phyloP scores from a whole-genome alignment of 2,329 filamentous ascomycete genomes.

The Fusarium xyrophilum region DNA sequence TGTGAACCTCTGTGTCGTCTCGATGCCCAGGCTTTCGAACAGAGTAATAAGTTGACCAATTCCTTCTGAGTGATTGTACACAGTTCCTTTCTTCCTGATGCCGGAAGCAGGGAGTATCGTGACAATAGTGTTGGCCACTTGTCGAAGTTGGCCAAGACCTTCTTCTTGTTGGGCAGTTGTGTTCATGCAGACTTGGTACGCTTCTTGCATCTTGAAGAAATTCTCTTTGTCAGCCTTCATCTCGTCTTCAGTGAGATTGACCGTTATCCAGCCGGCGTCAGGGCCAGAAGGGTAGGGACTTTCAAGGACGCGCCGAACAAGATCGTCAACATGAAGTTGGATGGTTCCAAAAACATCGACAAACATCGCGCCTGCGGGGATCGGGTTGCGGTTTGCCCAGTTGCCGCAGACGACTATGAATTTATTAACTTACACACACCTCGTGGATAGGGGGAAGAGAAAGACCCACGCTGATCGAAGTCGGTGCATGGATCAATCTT shows the following conservation, averaged over 20 bases:
- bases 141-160: constrained; percentile 63
- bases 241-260: constrained; percentile 41
- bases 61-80: not conserved
- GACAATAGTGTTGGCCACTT: constrained; percentile 53
- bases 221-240: constrained; percentile 62
- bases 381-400: not conserved
- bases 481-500: not conserved
- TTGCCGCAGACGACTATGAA: not conserved
- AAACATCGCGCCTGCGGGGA: not conserved
- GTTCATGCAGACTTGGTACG: constrained; percentile 71
- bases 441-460: accelerated
- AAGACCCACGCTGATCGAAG: not conserved
- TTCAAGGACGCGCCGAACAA: constrained; percentile 4
- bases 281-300: constrained; percentile 67
- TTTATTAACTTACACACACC: accelerated
- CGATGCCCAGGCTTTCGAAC: constrained; percentile 13
- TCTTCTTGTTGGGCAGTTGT: constrained; percentile 61
- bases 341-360: not conserved
- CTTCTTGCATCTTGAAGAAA: constrained; percentile 69
- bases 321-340: not conserved
- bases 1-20: constrained; percentile 3
- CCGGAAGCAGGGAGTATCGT: not conserved
- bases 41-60: not conserved
- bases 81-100: not conserved
- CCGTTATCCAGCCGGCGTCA: constrained; percentile 20